These are phyloP conservation scores for Tricholoma matsutake DNA, from an alignment of 768 basidiomycete genomes.

Conservation along the genomic window DNA sequence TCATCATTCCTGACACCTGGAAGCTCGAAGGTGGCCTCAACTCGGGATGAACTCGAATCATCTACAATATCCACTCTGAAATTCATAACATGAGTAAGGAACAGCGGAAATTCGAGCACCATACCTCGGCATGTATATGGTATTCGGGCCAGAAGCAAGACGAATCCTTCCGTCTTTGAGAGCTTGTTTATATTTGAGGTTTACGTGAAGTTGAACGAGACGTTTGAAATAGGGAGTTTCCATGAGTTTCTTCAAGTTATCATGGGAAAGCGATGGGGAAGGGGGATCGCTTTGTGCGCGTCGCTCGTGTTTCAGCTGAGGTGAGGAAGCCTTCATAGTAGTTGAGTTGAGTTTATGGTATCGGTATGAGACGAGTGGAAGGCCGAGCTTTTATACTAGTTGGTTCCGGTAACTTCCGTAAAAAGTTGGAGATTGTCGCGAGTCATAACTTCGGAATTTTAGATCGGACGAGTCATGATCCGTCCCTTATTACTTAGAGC, in stretches of 20 bases:
- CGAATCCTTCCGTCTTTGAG: slow-evolving; percentile 7
- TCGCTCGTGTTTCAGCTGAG: neutral
- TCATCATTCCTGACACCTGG: slow-evolving; percentile 40
- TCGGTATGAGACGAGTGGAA: neutral
- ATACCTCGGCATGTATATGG: slow-evolving; percentile 17
- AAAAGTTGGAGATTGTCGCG: too few species aligned
- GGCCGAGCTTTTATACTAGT: neutral
- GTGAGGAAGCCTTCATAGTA: neutral
- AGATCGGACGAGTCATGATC: neutral
- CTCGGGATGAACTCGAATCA: slow-evolving; percentile 29
- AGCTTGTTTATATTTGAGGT: slow-evolving; percentile 2
- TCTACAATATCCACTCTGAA: slow-evolving; percentile 42
- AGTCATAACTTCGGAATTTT: neutral
- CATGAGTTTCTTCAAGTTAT: neutral
- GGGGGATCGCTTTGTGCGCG: neutral
- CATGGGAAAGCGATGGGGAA: neutral
- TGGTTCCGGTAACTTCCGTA: neutral
- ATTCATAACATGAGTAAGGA: neutral
- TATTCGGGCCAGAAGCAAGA: neutral
- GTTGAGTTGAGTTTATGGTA: too few species aligned
- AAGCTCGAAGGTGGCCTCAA: slow-evolving; percentile 40
- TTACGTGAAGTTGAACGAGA: slow-evolving; percentile 1
- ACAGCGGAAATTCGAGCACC: neutral
- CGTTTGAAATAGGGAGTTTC: slow-evolving; percentile 2
- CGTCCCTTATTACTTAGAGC: too few species aligned